Conservation (phyloP, 306 rosid species). For the Neltuma alba region DNA sequence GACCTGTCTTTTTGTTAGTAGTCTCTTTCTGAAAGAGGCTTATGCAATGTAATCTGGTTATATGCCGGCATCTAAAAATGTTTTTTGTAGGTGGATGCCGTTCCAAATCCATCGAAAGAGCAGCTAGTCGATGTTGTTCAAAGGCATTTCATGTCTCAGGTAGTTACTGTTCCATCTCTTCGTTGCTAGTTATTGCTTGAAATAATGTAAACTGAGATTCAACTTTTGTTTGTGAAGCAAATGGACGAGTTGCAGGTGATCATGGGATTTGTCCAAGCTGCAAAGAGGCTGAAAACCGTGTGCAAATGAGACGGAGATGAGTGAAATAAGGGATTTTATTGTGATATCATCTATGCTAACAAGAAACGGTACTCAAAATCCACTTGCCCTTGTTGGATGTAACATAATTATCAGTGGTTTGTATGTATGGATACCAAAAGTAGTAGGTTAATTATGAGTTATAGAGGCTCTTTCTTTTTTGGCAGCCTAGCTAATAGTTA, state of each 20-base stretch:
- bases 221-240: slow-evolving; percentile 58
- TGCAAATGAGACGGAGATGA: slow-evolving; percentile 81
- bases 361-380: slow-evolving; percentile 46
- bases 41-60: background rate
- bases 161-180: slow-evolving; percentile 34
- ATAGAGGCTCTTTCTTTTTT: slow-evolving; percentile 68
- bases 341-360: slow-evolving; percentile 66
- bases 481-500: slow-evolving; percentile 50
- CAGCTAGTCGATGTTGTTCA: slow-evolving; percentile 91
- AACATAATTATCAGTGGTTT: slow-evolving; percentile 55
- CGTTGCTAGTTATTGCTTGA: slow-evolving; percentile 3
- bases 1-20: background rate
- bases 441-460: slow-evolving; percentile 57
- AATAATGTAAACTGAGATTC: slow-evolving; percentile 10
- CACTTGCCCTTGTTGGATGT: slow-evolving; percentile 62
- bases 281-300: slow-evolving; percentile 82
- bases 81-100: slow-evolving; percentile 71
- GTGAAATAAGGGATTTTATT: slow-evolving; percentile 19
- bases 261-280: slow-evolving; percentile 91
- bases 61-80: slow-evolving; percentile 24
- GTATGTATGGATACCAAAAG: slow-evolving; percentile 44
- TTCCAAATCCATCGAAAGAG: slow-evolving; percentile 95
- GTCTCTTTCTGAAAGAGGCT: background rate
- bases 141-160: slow-evolving; percentile 99
- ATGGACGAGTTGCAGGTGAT: slow-evolving; percentile 98